These are phyloP conservation scores for Rhodocollybia butyracea DNA, from an alignment of 768 basidiomycete genomes.

Conservation along the genomic window DNA sequence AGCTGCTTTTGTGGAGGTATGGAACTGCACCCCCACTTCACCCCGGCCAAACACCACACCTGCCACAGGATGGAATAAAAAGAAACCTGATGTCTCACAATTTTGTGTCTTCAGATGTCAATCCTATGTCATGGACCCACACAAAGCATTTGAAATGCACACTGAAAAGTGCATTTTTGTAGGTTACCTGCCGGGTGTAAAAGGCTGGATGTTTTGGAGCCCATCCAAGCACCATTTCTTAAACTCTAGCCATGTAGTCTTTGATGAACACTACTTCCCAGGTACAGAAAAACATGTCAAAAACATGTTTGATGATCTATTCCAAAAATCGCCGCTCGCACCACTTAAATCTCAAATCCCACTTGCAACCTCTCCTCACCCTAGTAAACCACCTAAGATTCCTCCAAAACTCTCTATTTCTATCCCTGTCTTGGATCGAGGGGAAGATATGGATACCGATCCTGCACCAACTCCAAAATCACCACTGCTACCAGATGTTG, in stretches of 20 bases:
- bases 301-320: not conserved
- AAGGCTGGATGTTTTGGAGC: slow-evolving; percentile 33
- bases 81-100: slow-evolving; percentile 20
- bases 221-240: slow-evolving; percentile 23
- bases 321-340: not conserved
- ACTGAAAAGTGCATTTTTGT: slow-evolving; percentile 33
- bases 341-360: not conserved
- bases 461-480: not conserved
- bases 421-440: not conserved
- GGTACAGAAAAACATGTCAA: slow-evolving; percentile 11
- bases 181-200: slow-evolving; percentile 29
- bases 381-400: not conserved
- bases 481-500: not conserved
- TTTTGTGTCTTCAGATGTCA: slow-evolving; percentile 34
- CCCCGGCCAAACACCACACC: slow-evolving; percentile 10
- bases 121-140: slow-evolving; percentile 35
- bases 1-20: slow-evolving; percentile 16
- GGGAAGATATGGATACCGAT: not conserved
- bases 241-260: slow-evolving; percentile 24
- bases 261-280: slow-evolving; percentile 29
- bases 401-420: not conserved
- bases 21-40: slow-evolving; percentile 16
- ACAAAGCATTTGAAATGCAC: slow-evolving; percentile 22
- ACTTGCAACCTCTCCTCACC: not conserved
- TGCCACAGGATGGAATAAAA: not conserved